Percentiles rank a stretch among this genome's conserved stretches.
Conservation (phyloP, 2,329 filamentous ascomycete genomes). For the Fusarium domesticum region DNA sequence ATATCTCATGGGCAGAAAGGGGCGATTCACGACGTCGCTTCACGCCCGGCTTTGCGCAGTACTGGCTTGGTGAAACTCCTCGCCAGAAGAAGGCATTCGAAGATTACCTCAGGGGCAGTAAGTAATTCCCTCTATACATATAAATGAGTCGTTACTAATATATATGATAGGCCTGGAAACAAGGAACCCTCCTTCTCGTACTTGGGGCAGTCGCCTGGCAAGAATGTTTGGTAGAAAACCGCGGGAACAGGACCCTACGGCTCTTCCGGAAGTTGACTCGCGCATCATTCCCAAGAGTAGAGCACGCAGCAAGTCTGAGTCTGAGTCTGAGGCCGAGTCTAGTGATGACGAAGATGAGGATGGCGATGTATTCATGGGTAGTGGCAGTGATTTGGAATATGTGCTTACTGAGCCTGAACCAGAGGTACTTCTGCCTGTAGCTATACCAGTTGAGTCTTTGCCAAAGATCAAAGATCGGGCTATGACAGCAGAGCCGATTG, state of each 20-base stretch:
- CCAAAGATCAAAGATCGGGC: neutral
- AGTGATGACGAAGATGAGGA: neutral
- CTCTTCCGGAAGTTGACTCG: slow-evolving; percentile 19
- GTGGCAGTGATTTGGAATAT: slow-evolving; percentile 3
- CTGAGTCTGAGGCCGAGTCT: neutral
- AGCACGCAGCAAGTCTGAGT: slow-evolving; percentile 1
- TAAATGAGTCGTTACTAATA: slow-evolving; percentile 1
- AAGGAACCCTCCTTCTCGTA: neutral
- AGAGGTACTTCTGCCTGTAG: neutral
- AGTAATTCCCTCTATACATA: slow-evolving; percentile 6
- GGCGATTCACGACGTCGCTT: slow-evolving; percentile 22
- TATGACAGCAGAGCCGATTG: neutral
- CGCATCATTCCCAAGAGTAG: slow-evolving; percentile 19
- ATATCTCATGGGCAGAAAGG: slow-evolving; percentile 15
- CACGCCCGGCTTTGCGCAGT: slow-evolving; percentile 23
- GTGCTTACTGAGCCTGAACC: neutral
- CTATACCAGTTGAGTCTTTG: neutral
- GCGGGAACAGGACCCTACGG: slow-evolving; percentile 9
- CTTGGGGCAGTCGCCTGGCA: slow-evolving; percentile 12
- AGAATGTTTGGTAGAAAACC: slow-evolving; percentile 5
- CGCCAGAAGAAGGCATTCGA: slow-evolving; percentile 29
- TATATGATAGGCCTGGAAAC: slow-evolving; percentile 13
- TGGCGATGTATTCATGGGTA: slow-evolving; percentile 1
- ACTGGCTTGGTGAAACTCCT: slow-evolving; percentile 32
- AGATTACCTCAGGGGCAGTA: slow-evolving; percentile 15